A percentile compares a stretch with the other conserved stretches of the same genome.
Conservation (phyloP, 116 monocot genomes). For the Papilionanthe hybrid region DNA sequence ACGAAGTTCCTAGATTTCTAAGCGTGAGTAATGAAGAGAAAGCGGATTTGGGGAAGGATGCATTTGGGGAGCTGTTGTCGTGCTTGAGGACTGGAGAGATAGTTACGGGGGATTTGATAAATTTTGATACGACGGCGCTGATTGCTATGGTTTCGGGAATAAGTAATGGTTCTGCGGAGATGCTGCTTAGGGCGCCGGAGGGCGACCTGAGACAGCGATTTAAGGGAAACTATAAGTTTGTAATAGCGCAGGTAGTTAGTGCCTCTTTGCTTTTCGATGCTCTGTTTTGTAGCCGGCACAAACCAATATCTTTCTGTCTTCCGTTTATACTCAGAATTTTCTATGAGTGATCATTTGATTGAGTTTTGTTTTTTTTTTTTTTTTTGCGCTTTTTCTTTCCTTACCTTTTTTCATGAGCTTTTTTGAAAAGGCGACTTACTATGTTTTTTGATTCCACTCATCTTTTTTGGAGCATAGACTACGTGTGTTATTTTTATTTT, state of each 20-base stretch:
- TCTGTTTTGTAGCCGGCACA: not conserved
- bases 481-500: not conserved
- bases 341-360: too few species aligned
- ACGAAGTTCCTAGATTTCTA: not conserved
- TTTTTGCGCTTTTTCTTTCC: too few species aligned
- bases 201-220: conserved; percentile 42
- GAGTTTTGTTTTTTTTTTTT: too few species aligned
- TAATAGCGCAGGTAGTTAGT: conserved; percentile 59
- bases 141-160: conserved; percentile 90
- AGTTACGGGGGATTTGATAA: conserved; percentile 35
- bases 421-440: not conserved
- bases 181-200: conserved; percentile 37
- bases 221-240: conserved; percentile 86
- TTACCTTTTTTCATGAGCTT: too few species aligned
- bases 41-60: conserved; percentile 7
- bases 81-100: conserved; percentile 14
- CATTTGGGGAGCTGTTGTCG: conserved; percentile 37
- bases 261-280: not conserved
- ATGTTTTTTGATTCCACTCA: not conserved
- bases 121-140: conserved; percentile 95
- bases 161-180: conserved; percentile 59
- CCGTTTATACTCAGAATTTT: too few species aligned
- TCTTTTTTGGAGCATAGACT: not conserved
- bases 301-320: too few species aligned
- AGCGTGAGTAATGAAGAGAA: conserved; percentile 10